These are phyloP conservation scores for Picea mariana DNA, from an alignment of 83 land plant genomes.

Conservation along the genomic window DNA sequence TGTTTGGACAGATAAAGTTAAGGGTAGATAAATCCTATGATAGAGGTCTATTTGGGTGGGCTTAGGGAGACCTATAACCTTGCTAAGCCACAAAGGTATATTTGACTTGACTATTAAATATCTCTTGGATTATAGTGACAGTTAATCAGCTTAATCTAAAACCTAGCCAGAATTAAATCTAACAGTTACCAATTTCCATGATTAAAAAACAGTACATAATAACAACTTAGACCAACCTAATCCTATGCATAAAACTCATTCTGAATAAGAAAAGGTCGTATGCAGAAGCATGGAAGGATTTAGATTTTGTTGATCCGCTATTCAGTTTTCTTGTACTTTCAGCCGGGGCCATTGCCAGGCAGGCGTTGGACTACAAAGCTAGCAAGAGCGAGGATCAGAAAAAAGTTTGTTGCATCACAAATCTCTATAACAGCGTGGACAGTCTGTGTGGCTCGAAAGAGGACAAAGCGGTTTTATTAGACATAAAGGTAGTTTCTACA, in stretches of 20 bases:
- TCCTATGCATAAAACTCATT: background rate
- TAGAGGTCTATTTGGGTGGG: too few relatives aligned
- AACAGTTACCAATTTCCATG: too few relatives aligned
- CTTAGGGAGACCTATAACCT: too few relatives aligned
- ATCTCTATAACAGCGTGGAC: constrained; percentile 29
- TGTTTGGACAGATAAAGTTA: too few relatives aligned
- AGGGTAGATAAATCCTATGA: too few relatives aligned
- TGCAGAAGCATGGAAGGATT: constrained; percentile 6
- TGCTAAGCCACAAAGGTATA: too few relatives aligned
- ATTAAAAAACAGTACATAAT: too few relatives aligned
- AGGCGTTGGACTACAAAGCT: background rate
- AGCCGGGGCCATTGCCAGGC: constrained; percentile 11
- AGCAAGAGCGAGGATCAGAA: background rate
- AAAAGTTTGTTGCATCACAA: constrained; percentile 19
- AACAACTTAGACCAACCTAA: background rate
- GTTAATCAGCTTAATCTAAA: too few relatives aligned
- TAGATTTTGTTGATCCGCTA: constrained; percentile 12
- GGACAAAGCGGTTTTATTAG: background rate
- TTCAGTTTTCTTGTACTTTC: constrained; percentile 18
- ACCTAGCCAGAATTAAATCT: too few relatives aligned
- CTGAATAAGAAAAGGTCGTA: background rate
- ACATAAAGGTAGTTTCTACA: background rate
- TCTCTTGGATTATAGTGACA: too few relatives aligned
- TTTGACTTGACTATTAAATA: too few relatives aligned
- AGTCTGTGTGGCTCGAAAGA: background rate